These are phyloP conservation scores for Pistacia atlantica DNA, from an alignment of 345 rosid genomes.

Conservation along the genomic window DNA sequence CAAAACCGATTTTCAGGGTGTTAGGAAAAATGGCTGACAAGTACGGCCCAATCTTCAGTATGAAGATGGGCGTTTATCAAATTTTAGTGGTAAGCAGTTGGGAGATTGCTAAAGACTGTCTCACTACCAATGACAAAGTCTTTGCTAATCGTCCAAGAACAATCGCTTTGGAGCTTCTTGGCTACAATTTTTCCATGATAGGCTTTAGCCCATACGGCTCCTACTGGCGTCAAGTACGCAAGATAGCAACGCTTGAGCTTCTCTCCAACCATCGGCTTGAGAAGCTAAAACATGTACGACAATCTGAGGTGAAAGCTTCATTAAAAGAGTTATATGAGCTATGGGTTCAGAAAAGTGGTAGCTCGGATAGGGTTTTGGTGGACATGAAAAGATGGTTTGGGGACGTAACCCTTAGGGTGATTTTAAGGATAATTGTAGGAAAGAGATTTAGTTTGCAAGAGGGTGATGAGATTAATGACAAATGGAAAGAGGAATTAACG, in stretches of 20 bases:
- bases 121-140: too few relatives aligned
- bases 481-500: constrained; percentile 11
- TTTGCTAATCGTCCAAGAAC: too few relatives aligned
- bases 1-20: too few relatives aligned
- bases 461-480: neutral
- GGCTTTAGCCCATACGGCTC: neutral
- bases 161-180: too few relatives aligned
- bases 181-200: too few relatives aligned
- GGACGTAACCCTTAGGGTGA: constrained; percentile 23
- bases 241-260: constrained; percentile 28
- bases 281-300: constrained; percentile 22
- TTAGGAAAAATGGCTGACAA: too few relatives aligned
- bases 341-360: constrained; percentile 1
- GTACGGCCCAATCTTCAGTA: constrained; percentile 18
- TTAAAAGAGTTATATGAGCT: constrained; percentile 21
- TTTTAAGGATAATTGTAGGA: constrained; percentile 26
- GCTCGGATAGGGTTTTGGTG: constrained; percentile 8
- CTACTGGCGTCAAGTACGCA: constrained; percentile 38
- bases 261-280: constrained; percentile 41
- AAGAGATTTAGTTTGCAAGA: constrained; percentile 12
- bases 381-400: constrained; percentile 44
- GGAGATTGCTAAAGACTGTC: constrained; percentile 21
- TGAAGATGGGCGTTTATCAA: constrained; percentile 25
- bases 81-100: constrained; percentile 28
- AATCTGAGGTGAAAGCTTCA: constrained; percentile 15